These are phyloP conservation scores for Russula abietina DNA, from an alignment of 768 basidiomycete genomes.

Conservation along the genomic window DNA sequence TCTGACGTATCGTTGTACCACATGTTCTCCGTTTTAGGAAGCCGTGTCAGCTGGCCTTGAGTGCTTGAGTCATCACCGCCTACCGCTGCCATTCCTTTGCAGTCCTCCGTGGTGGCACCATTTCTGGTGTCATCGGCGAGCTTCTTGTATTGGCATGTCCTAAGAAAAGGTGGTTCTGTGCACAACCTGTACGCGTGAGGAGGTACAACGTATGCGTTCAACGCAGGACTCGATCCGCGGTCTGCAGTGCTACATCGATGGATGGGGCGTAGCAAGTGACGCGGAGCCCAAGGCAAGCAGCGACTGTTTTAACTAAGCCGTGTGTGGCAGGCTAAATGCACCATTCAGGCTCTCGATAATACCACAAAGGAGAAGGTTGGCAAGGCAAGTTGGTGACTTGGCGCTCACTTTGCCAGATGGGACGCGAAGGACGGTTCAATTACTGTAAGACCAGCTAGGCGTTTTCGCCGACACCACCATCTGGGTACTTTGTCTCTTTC, in stretches of 20 bases:
- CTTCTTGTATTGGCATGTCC: slow-evolving; percentile 90
- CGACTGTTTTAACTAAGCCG: neutral
- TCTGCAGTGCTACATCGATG: slow-evolving; percentile 85
- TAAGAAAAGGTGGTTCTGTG: slow-evolving; percentile 97
- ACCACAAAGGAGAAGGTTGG: slow-evolving; percentile 85
- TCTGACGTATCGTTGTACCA: slow-evolving; percentile 6
- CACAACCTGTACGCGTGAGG: slow-evolving; percentile 98
- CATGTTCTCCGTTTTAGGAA: slow-evolving; percentile 51
- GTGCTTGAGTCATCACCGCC: slow-evolving; percentile 87
- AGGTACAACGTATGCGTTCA: slow-evolving; percentile 93
- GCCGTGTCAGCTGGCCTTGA: slow-evolving; percentile 96
- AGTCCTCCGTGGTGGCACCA: slow-evolving; percentile 86
- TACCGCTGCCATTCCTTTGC: slow-evolving; percentile 99
- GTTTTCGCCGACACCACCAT: too few relatives aligned
- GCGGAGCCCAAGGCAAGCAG: slow-evolving; percentile 75
- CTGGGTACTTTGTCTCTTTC: too few relatives aligned
- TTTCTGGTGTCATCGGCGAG: slow-evolving; percentile 87
- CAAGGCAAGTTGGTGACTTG: too few relatives aligned
- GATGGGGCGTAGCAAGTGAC: slow-evolving; percentile 90
- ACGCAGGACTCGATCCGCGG: slow-evolving; percentile 95
- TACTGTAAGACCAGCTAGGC: too few relatives aligned
- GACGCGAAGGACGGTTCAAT: too few relatives aligned
- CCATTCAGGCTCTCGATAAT: slow-evolving; percentile 71
- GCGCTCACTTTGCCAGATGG: too few relatives aligned
- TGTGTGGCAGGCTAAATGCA: neutral